A percentile compares a stretch with the other conserved stretches of the same genome.
phyloP scores from a whole-genome alignment of 305 asterid species.

The Rubia tinctorum region DNA sequence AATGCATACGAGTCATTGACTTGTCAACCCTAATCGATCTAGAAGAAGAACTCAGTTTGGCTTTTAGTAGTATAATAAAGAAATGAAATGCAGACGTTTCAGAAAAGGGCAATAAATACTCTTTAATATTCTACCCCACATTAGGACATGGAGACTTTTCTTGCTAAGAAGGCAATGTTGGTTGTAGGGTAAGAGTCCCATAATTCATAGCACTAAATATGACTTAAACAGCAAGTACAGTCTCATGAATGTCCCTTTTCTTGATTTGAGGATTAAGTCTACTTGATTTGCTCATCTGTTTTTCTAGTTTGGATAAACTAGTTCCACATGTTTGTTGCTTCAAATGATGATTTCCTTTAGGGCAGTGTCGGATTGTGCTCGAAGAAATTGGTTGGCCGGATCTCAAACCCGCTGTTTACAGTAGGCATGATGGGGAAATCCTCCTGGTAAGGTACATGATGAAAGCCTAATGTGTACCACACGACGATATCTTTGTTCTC shows the following conservation, averaged over 20 bases:
- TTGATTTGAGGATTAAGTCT: constrained; percentile 48
- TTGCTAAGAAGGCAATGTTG: constrained; percentile 24
- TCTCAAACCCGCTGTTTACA: neutral
- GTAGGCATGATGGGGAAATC: constrained; percentile 3
- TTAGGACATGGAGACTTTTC: constrained; percentile 6
- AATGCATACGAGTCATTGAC: neutral
- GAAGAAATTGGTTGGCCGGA: neutral
- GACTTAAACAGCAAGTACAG: constrained; percentile 23
- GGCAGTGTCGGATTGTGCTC: neutral
- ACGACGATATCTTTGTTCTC: neutral
- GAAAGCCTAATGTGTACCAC: constrained; percentile 4
- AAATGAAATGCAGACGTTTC: neutral
- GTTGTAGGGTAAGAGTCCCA: neutral
- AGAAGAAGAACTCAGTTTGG: too few species aligned
- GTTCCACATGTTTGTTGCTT: neutral
- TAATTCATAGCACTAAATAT: constrained; percentile 23
- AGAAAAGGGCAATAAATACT: neutral
- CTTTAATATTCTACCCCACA: neutral
- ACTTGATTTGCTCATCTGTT: constrained; percentile 30
- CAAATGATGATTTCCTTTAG: neutral
- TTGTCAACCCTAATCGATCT: neutral
- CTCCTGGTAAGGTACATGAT: neutral
- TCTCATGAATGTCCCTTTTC: constrained; percentile 19
- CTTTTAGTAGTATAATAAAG: too few species aligned
- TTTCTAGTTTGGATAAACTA: neutral